Evolutionary conservation across 257 asterid genomes (phyloP).

Genomic region (Jaltomata sinuosa): DNA sequence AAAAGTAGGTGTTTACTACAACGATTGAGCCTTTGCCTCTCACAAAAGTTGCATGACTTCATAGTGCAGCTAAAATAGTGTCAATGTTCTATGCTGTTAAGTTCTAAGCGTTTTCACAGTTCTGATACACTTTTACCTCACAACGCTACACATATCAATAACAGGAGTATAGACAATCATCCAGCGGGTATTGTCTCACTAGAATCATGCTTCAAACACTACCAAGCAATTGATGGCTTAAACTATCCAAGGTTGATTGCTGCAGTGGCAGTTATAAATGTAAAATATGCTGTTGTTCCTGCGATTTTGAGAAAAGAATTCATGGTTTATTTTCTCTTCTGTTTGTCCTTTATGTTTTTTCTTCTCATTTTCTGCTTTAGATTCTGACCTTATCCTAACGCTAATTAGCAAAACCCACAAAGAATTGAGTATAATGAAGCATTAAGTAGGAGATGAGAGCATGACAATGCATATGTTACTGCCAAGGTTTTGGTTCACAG

Average conservation of each 20-base stretch:
- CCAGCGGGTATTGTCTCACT: not conserved
- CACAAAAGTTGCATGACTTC: not conserved
- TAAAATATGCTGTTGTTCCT: not conserved
- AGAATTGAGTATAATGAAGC: conserved; percentile 3
- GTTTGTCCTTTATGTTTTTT: not conserved
- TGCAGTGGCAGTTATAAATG: not conserved
- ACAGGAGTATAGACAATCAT: not conserved
- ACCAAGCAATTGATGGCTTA: not conserved
- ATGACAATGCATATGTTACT: not conserved
- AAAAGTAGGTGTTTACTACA: not conserved
- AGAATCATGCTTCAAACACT: not conserved
- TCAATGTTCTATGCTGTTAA: not conserved
- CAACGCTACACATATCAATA: not conserved
- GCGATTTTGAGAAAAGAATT: not conserved
- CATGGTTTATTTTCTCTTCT: not conserved
- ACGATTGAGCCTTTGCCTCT: not conserved
- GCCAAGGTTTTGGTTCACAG: not conserved
- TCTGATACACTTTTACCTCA: not conserved
- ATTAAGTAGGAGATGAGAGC: not conserved
- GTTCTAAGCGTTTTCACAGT: not conserved
- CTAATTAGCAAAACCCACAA: not conserved
- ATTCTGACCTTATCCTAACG: not conserved
- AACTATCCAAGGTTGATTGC: not conserved
- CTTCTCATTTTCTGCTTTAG: not conserved
- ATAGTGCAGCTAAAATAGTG: not conserved